Evolutionary conservation across 208 protist species (phyloP).

Genomic region (Herpetomonas samuelpessoai): DNA sequence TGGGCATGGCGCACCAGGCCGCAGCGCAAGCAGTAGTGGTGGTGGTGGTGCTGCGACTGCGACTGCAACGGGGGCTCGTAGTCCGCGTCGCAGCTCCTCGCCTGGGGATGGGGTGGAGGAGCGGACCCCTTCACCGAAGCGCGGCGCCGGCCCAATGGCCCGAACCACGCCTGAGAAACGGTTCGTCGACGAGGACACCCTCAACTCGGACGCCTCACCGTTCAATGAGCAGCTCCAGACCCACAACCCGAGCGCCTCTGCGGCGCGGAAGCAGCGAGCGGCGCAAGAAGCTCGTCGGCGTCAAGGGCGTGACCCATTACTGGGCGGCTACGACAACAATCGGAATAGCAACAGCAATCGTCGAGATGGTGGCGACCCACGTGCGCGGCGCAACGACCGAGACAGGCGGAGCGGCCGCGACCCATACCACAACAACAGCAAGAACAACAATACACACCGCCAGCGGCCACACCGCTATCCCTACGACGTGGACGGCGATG

Average conservation of each 20-base stretch:
- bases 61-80: not conserved
- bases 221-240: conserved; percentile 54
- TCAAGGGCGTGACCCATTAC: not conserved
- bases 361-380: too few species aligned
- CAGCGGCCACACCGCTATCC: not conserved
- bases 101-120: not conserved
- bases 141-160: not conserved
- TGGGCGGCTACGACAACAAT: not conserved
- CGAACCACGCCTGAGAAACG: conserved; percentile 16
- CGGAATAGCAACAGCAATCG: not conserved
- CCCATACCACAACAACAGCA: too few species aligned
- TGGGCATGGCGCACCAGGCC: not conserved
- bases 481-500: conserved; percentile 3
- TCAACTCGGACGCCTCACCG: conserved; percentile 21
- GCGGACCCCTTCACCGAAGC: not conserved
- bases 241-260: conserved; percentile 26
- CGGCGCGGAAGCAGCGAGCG: not conserved
- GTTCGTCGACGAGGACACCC: conserved; percentile 3
- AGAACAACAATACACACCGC: too few species aligned
- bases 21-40: not conserved
- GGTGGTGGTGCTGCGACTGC: not conserved
- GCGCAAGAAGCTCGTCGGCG: not conserved
- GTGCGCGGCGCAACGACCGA: not conserved
- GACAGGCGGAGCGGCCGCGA: too few species aligned
- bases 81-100: too few species aligned